Evolutionary conservation across 768 basidiomycete genomes (phyloP).

Genomic region (Boletus sensibilis): DNA sequence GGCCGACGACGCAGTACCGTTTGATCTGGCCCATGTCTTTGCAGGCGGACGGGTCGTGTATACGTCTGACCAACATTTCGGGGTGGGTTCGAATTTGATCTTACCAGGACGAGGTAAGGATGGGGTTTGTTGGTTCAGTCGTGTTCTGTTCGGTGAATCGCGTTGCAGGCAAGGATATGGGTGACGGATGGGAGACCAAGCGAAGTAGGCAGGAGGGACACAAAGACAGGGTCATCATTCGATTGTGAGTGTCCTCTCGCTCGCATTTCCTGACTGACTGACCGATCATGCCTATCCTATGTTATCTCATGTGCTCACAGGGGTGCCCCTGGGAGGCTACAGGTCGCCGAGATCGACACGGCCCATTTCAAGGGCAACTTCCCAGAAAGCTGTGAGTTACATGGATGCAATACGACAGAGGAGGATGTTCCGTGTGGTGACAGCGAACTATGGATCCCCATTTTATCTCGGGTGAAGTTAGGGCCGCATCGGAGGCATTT

Average conservation of each 20-base stretch:
- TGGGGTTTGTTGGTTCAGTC: neutral
- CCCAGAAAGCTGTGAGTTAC: constrained; percentile 82
- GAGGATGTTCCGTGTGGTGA: constrained; percentile 39
- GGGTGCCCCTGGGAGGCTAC: constrained; percentile 71
- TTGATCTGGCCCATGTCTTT: constrained; percentile 91
- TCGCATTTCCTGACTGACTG: neutral
- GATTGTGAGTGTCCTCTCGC: constrained; percentile 54
- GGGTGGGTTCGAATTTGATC: constrained; percentile 86
- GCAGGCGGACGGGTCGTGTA: constrained; percentile 82
- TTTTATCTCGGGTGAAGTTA: constrained; percentile 76
- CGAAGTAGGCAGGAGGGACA: constrained; percentile 77
- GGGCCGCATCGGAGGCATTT: constrained; percentile 89
- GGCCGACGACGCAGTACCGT: constrained; percentile 41
- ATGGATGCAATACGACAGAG: constrained; percentile 44
- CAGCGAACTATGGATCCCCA: constrained; percentile 58
- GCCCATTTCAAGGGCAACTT: constrained; percentile 96
- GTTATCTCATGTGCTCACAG: constrained; percentile 36
- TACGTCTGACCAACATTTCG: constrained; percentile 94
- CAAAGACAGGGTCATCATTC: constrained; percentile 89
- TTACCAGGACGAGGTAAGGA: constrained; percentile 77
- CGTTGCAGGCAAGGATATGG: constrained; percentile 76
- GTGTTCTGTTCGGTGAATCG: neutral
- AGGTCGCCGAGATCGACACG: constrained; percentile 86
- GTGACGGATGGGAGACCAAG: constrained; percentile 98
- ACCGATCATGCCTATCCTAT: neutral